Percentiles rank a stretch among this genome's conserved stretches.
These are phyloP conservation scores for Lenzites betulinus DNA, from an alignment of 768 basidiomycete genomes.

Conservation along the genomic window DNA sequence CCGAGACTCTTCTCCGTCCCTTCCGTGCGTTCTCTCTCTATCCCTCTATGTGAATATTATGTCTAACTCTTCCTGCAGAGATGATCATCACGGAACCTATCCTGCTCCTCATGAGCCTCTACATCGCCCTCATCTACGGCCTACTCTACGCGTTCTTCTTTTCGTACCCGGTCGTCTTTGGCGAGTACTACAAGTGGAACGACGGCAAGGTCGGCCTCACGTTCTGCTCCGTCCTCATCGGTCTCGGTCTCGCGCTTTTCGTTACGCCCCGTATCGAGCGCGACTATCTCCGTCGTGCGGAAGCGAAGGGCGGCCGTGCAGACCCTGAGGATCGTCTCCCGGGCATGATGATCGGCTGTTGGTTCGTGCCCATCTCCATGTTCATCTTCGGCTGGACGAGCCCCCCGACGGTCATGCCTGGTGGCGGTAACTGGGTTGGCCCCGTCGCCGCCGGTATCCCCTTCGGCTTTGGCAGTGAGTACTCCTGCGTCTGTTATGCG, in stretches of 20 bases:
- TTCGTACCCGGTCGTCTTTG: conserved; percentile 41
- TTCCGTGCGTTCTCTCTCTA: conserved; percentile 30
- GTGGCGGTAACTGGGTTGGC: conserved; percentile 41
- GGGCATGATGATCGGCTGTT: conserved; percentile 41
- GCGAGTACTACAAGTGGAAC: conserved; percentile 38
- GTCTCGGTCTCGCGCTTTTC: conserved; percentile 37
- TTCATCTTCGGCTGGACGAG: conserved; percentile 49
- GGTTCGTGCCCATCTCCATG: conserved; percentile 39
- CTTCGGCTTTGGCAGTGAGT: conserved; percentile 39
- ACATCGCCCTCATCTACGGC: conserved; percentile 46
- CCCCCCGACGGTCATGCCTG: conserved; percentile 37
- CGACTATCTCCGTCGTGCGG: conserved; percentile 34
- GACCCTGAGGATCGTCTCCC: conserved; percentile 45
- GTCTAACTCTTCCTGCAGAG: conserved; percentile 15
- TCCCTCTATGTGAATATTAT: neutral
- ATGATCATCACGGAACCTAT: conserved; percentile 50
- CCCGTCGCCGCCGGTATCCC: conserved; percentile 39
- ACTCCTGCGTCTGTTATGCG: neutral
- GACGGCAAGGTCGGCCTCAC: conserved; percentile 41
- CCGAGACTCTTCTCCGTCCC: conserved; percentile 44
- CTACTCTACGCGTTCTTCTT: conserved; percentile 41
- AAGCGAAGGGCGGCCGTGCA: conserved; percentile 38
- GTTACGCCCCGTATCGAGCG: conserved; percentile 38
- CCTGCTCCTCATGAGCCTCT: conserved; percentile 46
- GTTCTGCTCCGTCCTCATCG: conserved; percentile 44